phyloP scores from a whole-genome alignment of 2,329 filamentous ascomycete genomes.

The Fusarium papillatum region DNA sequence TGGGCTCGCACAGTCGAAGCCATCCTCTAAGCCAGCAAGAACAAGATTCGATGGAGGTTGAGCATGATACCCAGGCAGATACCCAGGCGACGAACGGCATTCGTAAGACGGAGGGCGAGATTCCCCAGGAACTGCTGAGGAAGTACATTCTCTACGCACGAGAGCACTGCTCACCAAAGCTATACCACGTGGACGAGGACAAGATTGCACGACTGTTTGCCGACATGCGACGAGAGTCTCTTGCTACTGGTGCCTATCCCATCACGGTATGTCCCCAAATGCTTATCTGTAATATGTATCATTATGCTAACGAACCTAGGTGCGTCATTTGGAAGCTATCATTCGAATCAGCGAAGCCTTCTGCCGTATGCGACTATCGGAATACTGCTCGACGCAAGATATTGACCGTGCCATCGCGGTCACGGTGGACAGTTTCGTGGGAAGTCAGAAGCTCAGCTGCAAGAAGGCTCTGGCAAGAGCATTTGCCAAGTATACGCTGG shows the following conservation, averaged over 20 bases:
- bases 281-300: not conserved
- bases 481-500: slow-evolving; percentile 92
- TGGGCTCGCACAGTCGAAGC: slow-evolving; percentile 91
- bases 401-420: slow-evolving; percentile 98
- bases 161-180: slow-evolving; percentile 89
- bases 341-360: slow-evolving; percentile 96
- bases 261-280: slow-evolving; percentile 83
- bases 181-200: slow-evolving; percentile 98
- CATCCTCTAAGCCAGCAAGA: slow-evolving; percentile 75
- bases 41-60: slow-evolving; percentile 72
- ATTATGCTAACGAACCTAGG: slow-evolving; percentile 63
- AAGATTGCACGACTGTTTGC: slow-evolving; percentile 95
- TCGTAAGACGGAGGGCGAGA: slow-evolving; percentile 70
- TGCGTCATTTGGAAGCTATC: slow-evolving; percentile 97
- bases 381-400: slow-evolving; percentile 91
- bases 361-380: slow-evolving; percentile 97
- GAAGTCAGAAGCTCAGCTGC: slow-evolving; percentile 95
- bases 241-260: slow-evolving; percentile 96
- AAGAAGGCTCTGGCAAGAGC: slow-evolving; percentile 96
- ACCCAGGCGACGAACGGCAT: slow-evolving; percentile 47
- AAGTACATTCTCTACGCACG: slow-evolving; percentile 98
- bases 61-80: slow-evolving; percentile 63
- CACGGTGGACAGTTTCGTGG: slow-evolving; percentile 95
- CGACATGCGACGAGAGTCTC: slow-evolving; percentile 93
- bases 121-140: slow-evolving; percentile 89